A percentile compares a stretch with the other conserved stretches of the same genome.
Conservation (phyloP, 192 early-diverging fungal genomes). For the Backusella tarrabulga region DNA sequence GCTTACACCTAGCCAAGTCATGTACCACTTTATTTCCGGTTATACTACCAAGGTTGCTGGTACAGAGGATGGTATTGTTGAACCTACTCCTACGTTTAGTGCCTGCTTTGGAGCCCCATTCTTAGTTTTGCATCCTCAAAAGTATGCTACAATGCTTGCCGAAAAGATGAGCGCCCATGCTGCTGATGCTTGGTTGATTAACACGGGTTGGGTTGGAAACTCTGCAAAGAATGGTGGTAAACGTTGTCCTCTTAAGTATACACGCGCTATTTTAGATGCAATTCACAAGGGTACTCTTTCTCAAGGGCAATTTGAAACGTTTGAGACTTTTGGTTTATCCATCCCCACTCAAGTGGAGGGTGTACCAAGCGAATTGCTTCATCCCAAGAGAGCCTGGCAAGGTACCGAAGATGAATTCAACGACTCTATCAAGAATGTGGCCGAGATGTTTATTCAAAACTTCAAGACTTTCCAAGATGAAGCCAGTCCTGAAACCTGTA, state of each 20-base stretch:
- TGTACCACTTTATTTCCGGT: slow-evolving; percentile 97
- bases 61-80: slow-evolving; percentile 93
- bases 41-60: slow-evolving; percentile 98
- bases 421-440: slow-evolving; percentile 72
- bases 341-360: slow-evolving; percentile 77
- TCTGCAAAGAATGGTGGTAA: slow-evolving; percentile 77
- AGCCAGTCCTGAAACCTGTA: slow-evolving; percentile 70
- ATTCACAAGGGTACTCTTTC: slow-evolving; percentile 92
- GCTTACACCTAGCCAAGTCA: slow-evolving; percentile 81
- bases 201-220: slow-evolving; percentile 96
- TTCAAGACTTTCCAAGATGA: slow-evolving; percentile 84
- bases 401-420: slow-evolving; percentile 68
- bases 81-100: slow-evolving; percentile 90
- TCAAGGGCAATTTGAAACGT: slow-evolving; percentile 81
- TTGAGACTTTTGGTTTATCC: slow-evolving; percentile 81
- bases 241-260: slow-evolving; percentile 95
- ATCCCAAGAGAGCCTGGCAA: slow-evolving; percentile 86
- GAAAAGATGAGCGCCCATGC: slow-evolving; percentile 87
- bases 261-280: slow-evolving; percentile 95
- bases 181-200: slow-evolving; percentile 90
- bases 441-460: slow-evolving; percentile 82
- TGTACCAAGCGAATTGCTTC: slow-evolving; percentile 82
- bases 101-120: slow-evolving; percentile 95
- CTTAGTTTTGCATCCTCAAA: slow-evolving; percentile 92
- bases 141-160: slow-evolving; percentile 94